Evolutionary conservation across 805 yeast species (phyloP).

Genomic region (Ogataea naganishii): DNA sequence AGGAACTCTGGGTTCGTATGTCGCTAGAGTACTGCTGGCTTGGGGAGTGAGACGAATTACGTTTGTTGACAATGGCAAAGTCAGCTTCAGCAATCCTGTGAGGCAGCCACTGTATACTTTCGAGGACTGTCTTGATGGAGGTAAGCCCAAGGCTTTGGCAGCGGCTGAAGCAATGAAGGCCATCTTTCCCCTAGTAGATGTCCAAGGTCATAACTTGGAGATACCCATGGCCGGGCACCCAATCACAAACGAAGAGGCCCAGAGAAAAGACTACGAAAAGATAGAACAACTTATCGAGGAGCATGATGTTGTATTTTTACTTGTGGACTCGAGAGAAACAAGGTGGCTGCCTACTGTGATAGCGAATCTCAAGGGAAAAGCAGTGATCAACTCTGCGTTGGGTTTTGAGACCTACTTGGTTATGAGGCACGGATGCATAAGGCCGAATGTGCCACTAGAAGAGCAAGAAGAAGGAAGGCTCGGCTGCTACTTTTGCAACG

Average conservation of each 20-base stretch:
- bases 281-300: constrained; percentile 44
- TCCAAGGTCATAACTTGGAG: constrained; percentile 56
- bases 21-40: constrained; percentile 75
- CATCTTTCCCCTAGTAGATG: constrained; percentile 70
- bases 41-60: constrained; percentile 91
- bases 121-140: constrained; percentile 72
- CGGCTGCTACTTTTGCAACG: constrained; percentile 96
- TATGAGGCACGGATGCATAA: constrained; percentile 76
- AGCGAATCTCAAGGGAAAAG: constrained; percentile 56
- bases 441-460: constrained; percentile 13
- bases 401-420: constrained; percentile 93
- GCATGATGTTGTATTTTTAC: constrained; percentile 71
- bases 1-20: constrained; percentile 93
- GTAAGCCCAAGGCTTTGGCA: constrained; percentile 62
- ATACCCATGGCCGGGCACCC: constrained; percentile 98
- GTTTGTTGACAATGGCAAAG: constrained; percentile 81
- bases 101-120: constrained; percentile 83
- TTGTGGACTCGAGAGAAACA: constrained; percentile 93
- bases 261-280: constrained; percentile 40
- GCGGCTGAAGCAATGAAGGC: constrained; percentile 69
- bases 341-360: constrained; percentile 96
- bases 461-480: constrained; percentile 31
- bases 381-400: constrained; percentile 84
- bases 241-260: constrained; percentile 44
- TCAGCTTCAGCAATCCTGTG: constrained; percentile 92